A percentile compares a stretch with the other conserved stretches of the same genome.
phyloP scores from a whole-genome alignment of 306 rosid genomes.

The peach (Prunus persica) region DNA sequence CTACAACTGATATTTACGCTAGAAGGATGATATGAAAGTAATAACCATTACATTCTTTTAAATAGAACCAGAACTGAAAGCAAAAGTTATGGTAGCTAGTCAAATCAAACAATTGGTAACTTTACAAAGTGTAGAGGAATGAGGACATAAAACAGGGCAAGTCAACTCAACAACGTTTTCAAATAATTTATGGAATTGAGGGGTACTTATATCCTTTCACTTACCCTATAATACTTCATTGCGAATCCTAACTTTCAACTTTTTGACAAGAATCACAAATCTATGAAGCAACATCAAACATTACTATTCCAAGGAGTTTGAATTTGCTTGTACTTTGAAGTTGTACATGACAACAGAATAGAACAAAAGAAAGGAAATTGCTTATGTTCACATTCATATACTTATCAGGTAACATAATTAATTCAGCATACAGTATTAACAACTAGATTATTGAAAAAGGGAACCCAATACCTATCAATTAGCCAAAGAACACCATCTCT shows the following conservation, averaged over 20 bases:
- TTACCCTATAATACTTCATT: not conserved
- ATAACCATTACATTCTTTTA: not conserved
- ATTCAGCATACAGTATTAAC: not conserved
- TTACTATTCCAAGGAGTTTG: not conserved
- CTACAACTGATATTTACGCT: not conserved
- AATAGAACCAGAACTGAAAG: not conserved
- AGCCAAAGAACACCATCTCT: conserved; percentile 99
- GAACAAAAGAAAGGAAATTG: not conserved
- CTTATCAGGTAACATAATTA: not conserved
- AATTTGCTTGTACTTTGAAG: not conserved
- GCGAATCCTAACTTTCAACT: not conserved
- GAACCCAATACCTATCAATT: conserved; percentile 72
- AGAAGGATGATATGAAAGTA: not conserved
- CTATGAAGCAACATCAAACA: not conserved
- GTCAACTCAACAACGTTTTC: not conserved
- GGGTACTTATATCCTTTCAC: not conserved
- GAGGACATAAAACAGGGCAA: not conserved
- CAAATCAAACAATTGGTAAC: not conserved
- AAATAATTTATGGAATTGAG: not conserved
- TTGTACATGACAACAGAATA: not conserved
- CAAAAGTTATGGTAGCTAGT: not conserved
- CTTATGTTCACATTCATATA: not conserved
- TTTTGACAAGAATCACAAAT: conserved; percentile 1
- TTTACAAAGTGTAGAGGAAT: not conserved
- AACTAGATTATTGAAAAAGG: conserved; percentile 4